Evolutionary conservation across 805 yeast species (phyloP), one percentile per base, ranked within the genome.

Genomic region (Ogataea polymorpha): DNA sequence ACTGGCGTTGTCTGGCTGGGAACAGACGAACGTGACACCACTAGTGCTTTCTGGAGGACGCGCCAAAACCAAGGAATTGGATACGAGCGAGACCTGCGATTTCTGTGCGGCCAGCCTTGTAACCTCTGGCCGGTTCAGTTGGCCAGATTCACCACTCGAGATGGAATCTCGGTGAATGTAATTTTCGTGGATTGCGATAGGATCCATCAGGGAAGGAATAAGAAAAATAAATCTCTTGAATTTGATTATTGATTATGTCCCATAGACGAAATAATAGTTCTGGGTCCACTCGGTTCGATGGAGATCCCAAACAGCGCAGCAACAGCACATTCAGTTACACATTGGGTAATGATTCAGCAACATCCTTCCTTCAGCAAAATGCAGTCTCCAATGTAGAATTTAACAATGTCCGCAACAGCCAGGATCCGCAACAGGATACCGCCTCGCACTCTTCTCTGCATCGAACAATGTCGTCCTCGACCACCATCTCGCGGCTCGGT

Each of bases 41-140:
- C 68, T 65, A 0, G 70, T 64, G 2, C 66, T 55, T 24, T 53
- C 62, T 15, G 63, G 49, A 6, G 57, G 44, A n/a, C 42, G 38
- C 14, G 55, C 28, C 15, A 53, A 36, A 5, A 53, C 23, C 8
- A 55, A 27, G 7, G 57, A 49, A 34, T 49, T 48, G 13, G 51
- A 49, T 3, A 37, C 32, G 18, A 55, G 35, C 10, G 60, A 55
- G 2, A 48, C 48, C 8, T 45, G 46, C 8, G 60, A 55, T 18
- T 36, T 45, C 11, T 48, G 44, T 20, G 49, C 51, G 12, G 17
- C 33, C 36, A 53, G 27, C 3, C 13, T 23, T 10, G 32, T 20
- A 14, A 13, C 6, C n/a, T 24, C 26, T 6, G 36, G 16, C 13
- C 28, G 12, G 6, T 23, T 48, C 15, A 39, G 39, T 17, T 39